Conservation (phyloP, 2,329 filamentous ascomycete species). For the Drechslerella coelobrocha region DNA sequence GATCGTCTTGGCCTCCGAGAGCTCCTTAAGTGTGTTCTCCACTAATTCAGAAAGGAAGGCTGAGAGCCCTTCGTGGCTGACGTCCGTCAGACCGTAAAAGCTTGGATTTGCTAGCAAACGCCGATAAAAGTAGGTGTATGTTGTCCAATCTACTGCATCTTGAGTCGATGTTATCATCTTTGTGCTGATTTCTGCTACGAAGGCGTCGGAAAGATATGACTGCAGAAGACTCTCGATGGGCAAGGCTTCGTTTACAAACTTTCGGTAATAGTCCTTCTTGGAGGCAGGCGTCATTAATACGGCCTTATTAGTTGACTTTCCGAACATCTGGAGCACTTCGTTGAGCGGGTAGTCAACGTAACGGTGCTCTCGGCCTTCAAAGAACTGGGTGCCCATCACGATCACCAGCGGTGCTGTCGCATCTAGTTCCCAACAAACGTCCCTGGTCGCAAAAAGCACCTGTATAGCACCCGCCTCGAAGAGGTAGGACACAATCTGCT, state of each 20-base stretch:
- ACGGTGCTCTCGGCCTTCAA: conserved; percentile 92
- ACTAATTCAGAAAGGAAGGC: conserved; percentile 93
- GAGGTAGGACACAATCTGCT: conserved; percentile 89
- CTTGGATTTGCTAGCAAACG: conserved; percentile 93
- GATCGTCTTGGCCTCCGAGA: conserved; percentile 91
- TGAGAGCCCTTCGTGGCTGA: conserved; percentile 90
- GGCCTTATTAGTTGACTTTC: conserved; percentile 86
- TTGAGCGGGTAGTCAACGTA: conserved; percentile 96
- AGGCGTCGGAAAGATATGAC: conserved; percentile 90
- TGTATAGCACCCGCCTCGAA: conserved; percentile 90
- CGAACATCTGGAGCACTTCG: conserved; percentile 97
- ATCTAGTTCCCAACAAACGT: conserved; percentile 95
- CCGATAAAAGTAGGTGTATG: conserved; percentile 97
- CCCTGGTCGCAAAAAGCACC: conserved; percentile 79
- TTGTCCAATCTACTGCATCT: conserved; percentile 97
- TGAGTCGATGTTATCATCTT: conserved; percentile 95
- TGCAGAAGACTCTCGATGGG: conserved; percentile 95
- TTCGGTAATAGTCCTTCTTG: conserved; percentile 97
- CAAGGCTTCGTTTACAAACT: conserved; percentile 94
- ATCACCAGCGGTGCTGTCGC: conserved; percentile 87
- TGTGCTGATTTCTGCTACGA: conserved; percentile 95
- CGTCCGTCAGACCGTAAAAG: conserved; percentile 89
- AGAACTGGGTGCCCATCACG: conserved; percentile 98
- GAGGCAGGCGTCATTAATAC: conserved; percentile 96
- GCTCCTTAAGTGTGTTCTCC: conserved; percentile 87